Evolutionary conservation across 73 alveolate species (phyloP).

Genomic region (Tetrahymena thermophila): DNA sequence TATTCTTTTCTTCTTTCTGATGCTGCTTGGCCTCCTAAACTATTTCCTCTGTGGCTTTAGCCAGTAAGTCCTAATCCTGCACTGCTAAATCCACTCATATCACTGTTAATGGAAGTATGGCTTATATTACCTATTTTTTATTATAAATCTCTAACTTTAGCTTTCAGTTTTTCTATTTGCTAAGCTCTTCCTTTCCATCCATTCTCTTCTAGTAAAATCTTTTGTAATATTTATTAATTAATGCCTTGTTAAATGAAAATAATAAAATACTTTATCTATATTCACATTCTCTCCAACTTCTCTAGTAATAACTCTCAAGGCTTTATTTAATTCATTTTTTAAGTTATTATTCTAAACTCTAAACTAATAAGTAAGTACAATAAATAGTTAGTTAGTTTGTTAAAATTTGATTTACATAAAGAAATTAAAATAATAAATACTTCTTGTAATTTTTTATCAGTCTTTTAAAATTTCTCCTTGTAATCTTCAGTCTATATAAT

Average conservation of each 20-base stretch:
- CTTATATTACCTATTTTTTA: conserved; percentile 7
- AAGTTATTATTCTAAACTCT: conserved; percentile 11
- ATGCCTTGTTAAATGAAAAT: neutral
- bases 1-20: conserved; percentile 6
- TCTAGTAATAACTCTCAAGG: conserved; percentile 27
- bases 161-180: conserved; percentile 29
- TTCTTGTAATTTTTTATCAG: conserved; percentile 35
- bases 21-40: neutral
- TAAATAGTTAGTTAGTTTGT: neutral
- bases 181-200: conserved; percentile 43
- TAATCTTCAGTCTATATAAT: conserved; percentile 8
- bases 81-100: neutral
- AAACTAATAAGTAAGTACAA: neutral
- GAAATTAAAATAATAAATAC: neutral
- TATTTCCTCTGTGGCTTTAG: conserved; percentile 2
- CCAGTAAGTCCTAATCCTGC: neutral
- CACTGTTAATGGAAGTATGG: neutral
- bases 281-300: conserved; percentile 40
- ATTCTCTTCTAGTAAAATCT: conserved; percentile 36
- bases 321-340: conserved; percentile 39
- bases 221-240: too few species aligned
- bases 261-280: conserved; percentile 6
- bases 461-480: conserved; percentile 21
- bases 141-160: conserved; percentile 31
- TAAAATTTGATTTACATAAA: neutral